A percentile compares a stretch with the other conserved stretches of the same genome.
These are phyloP conservation scores for Protomyces macrosporus DNA, from an alignment of 1,139 yeast species.

Conservation along the genomic window DNA sequence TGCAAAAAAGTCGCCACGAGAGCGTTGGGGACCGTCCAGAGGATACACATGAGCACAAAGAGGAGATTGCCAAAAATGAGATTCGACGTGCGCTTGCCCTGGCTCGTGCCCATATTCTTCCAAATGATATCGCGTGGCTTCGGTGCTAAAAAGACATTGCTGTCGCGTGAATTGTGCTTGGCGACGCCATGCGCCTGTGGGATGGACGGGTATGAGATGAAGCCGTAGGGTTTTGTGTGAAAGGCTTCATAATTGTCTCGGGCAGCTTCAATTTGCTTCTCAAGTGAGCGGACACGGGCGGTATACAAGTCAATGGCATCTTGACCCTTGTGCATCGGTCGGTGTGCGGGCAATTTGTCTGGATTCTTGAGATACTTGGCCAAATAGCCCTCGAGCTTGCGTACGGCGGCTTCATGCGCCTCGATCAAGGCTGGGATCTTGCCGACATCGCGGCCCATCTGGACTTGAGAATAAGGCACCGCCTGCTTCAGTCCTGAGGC, in stretches of 20 bases:
- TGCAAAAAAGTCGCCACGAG: constrained; percentile 43
- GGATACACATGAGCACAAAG: constrained; percentile 36
- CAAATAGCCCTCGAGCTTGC: constrained; percentile 37
- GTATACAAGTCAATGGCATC: constrained; percentile 39
- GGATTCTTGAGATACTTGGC: constrained; percentile 40
- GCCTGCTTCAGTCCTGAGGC: constrained; percentile 30
- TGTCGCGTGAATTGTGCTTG: constrained; percentile 2
- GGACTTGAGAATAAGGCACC: constrained; percentile 36
- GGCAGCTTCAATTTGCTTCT: constrained; percentile 35
- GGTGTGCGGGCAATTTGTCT: constrained; percentile 26
- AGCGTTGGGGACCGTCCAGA: constrained; percentile 44
- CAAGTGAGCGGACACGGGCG: constrained; percentile 34
- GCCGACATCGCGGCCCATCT: constrained; percentile 38
- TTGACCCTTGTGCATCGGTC: constrained; percentile 31
- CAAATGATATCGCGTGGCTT: constrained; percentile 42
- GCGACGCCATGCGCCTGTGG: constrained; percentile 30
- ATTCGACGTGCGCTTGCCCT: constrained; percentile 37
- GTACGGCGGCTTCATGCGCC: constrained; percentile 35
- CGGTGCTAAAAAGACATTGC: constrained; percentile 37
- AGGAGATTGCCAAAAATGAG: constrained; percentile 40
- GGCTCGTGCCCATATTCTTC: constrained; percentile 38
- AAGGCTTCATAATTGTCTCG: constrained; percentile 32
- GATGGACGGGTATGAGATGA: constrained; percentile 38
- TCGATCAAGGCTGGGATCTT: constrained; percentile 36
- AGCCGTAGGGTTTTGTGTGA: constrained; percentile 40